These are phyloP conservation scores for Durusdinium trenchii DNA, from an alignment of 73 alveolate species.

Conservation along the genomic window DNA sequence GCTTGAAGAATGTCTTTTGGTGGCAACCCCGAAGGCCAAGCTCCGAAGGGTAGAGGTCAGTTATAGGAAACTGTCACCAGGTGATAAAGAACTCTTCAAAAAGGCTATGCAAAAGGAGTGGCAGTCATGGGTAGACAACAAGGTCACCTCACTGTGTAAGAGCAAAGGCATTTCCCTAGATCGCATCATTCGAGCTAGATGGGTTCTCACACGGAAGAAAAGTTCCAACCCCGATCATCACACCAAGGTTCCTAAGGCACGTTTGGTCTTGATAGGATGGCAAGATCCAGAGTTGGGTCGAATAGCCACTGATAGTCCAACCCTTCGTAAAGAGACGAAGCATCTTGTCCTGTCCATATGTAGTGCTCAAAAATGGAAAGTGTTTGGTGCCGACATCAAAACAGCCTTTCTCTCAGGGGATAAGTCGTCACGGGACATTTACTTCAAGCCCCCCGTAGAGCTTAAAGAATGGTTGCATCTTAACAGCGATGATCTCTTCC, in stretches of 20 bases:
- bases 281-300: slow-evolving; percentile 53
- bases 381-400: slow-evolving; percentile 75
- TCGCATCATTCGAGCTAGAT: background rate
- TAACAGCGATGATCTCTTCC: background rate
- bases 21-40: background rate
- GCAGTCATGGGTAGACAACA: slow-evolving; percentile 60
- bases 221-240: slow-evolving; percentile 31
- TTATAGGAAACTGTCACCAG: background rate
- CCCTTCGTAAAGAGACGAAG: slow-evolving; percentile 11
- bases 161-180: background rate
- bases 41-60: slow-evolving; percentile 3
- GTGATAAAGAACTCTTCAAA: background rate
- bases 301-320: slow-evolving; percentile 41
- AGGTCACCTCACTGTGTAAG: background rate
- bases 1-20: background rate
- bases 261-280: background rate
- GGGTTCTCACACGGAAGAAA: slow-evolving; percentile 55
- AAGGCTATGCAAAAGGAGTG: slow-evolving; percentile 44
- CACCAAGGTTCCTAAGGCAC: background rate
- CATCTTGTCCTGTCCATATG: slow-evolving; percentile 13
- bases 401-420: slow-evolving; percentile 51
- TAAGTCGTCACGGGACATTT: background rate
- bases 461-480: background rate
- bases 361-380: background rate
- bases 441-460: slow-evolving; percentile 38